Percentiles rank a stretch among this genome's conserved stretches.
Evolutionary conservation across 306 rosid genomes (phyloP).

Genomic region (Medicago lupulina): DNA sequence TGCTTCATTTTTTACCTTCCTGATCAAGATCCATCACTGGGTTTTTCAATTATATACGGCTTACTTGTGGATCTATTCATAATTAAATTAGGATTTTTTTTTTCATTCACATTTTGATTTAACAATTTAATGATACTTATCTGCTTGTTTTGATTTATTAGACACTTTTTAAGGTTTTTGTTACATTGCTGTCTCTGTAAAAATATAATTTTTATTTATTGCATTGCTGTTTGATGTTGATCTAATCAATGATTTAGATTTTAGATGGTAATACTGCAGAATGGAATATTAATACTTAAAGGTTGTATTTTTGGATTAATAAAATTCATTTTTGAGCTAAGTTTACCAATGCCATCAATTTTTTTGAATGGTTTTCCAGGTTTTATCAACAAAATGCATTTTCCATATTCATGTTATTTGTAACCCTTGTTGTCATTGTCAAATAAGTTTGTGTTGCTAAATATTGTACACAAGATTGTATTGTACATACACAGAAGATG

Average conservation of each 20-base stretch:
- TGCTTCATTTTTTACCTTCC: background rate
- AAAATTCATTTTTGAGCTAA: background rate
- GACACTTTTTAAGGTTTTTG: background rate
- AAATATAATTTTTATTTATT: constrained; percentile 1
- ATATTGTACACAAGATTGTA: background rate
- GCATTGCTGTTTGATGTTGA: background rate
- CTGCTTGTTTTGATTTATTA: constrained; percentile 11
- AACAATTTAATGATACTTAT: background rate
- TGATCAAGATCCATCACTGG: background rate
- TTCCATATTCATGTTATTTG: constrained; percentile 8
- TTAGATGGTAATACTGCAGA: background rate
- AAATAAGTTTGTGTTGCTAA: background rate
- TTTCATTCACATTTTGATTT: background rate
- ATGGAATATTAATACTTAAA: background rate
- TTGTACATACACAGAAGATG: background rate
- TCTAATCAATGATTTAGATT: constrained; percentile 3
- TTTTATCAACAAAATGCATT: background rate
- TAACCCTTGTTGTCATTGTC: constrained; percentile 19
- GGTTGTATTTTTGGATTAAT: constrained; percentile 24
- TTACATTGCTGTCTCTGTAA: background rate
- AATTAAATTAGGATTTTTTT: constrained; percentile 8
- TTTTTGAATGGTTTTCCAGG: background rate
- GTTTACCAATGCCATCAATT: constrained; percentile 4
- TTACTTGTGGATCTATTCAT: background rate
- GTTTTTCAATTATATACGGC: background rate